Percentiles rank a stretch among this genome's conserved stretches.
phyloP scores from a whole-genome alignment of 1,284 basidiomycete species.

The Ganoderma lucidum region DNA sequence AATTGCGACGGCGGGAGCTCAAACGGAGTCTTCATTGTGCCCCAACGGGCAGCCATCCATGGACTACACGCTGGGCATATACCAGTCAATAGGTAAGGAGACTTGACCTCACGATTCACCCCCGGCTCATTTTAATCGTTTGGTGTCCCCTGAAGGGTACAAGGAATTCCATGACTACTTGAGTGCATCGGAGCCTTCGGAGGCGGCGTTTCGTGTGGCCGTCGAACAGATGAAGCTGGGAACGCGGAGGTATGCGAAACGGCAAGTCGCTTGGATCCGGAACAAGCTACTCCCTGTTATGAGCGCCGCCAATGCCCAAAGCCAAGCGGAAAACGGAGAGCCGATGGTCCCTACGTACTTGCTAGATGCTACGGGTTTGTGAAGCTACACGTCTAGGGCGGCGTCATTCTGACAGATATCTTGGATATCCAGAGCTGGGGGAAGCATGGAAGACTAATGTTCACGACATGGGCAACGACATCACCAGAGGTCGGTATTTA shows the following conservation, averaged over 20 bases:
- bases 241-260: constrained; percentile 92
- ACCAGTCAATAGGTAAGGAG: constrained; percentile 88
- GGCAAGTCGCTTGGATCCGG: constrained; percentile 92
- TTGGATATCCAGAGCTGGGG: constrained; percentile 55
- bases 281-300: constrained; percentile 90
- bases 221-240: constrained; percentile 86
- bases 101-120: not conserved
- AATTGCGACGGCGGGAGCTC: constrained; percentile 40
- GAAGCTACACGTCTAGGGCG: constrained; percentile 24
- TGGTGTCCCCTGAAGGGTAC: constrained; percentile 68
- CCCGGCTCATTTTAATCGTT: not conserved
- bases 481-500: constrained; percentile 48
- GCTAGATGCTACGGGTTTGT: constrained; percentile 79
- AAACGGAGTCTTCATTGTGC: constrained; percentile 1
- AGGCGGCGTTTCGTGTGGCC: constrained; percentile 62
- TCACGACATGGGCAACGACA: constrained; percentile 53
- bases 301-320: constrained; percentile 52
- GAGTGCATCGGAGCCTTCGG: constrained; percentile 47
- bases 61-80: constrained; percentile 86
- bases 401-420: constrained; percentile 9
- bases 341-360: constrained; percentile 57
- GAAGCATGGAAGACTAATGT: constrained; percentile 68
- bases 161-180: constrained; percentile 86
- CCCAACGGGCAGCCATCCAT: constrained; percentile 29
- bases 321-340: constrained; percentile 28